Evolutionary conservation across 805 yeast genomes (phyloP).

Genomic region (Isabelozyma gotoi): DNA sequence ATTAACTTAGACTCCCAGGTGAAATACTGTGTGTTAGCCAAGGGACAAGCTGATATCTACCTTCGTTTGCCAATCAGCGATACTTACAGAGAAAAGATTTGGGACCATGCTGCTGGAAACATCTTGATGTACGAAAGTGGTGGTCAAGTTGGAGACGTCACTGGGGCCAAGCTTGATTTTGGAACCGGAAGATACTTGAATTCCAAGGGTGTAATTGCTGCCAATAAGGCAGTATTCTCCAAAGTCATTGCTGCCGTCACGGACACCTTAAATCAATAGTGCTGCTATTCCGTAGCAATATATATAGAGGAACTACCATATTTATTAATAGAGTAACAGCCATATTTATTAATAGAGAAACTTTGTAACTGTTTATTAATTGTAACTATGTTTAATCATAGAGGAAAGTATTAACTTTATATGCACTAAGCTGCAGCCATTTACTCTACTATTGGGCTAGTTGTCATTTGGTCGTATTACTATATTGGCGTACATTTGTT

Average conservation of each 20-base stretch:
- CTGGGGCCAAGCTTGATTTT: conserved; percentile 73
- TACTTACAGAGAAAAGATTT: conserved; percentile 85
- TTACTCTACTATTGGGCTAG: too few relatives aligned
- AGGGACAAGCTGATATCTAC: conserved; percentile 91
- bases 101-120: conserved; percentile 99
- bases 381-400: too few relatives aligned
- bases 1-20: conserved; percentile 94
- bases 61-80: conserved; percentile 80
- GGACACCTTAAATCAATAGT: conserved; percentile 16
- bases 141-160: conserved; percentile 83
- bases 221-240: conserved; percentile 49
- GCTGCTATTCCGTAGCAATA: too few relatives aligned
- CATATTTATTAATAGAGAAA: too few relatives aligned
- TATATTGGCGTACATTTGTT: too few relatives aligned
- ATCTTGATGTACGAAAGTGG: conserved; percentile 86
- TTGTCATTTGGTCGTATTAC: too few relatives aligned
- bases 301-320: too few relatives aligned
- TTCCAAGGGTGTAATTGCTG: conserved; percentile 94
- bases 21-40: conserved; percentile 86
- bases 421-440: too few relatives aligned
- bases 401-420: too few relatives aligned
- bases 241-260: conserved; percentile 50
- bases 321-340: too few relatives aligned
- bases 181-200: conserved; percentile 79
- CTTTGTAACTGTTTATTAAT: too few relatives aligned